Percentiles rank a stretch among this genome's conserved stretches.
phyloP scores from a whole-genome alignment of 495 filamentous ascomycete species.

The Tuber microsphaerosporum region DNA sequence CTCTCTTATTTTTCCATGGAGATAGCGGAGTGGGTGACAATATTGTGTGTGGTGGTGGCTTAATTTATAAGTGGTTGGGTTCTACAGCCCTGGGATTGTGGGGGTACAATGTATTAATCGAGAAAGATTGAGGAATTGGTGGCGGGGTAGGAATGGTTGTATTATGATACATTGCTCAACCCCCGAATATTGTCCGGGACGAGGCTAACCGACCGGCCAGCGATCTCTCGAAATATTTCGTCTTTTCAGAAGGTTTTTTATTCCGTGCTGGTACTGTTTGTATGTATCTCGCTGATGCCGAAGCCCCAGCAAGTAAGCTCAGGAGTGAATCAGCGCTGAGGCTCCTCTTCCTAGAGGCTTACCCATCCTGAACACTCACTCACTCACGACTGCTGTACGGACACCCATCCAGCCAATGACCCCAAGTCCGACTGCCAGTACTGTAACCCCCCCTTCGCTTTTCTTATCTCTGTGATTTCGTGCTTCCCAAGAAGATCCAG shows the following conservation, averaged over 20 bases:
- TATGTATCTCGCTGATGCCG: too few species aligned
- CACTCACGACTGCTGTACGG: not conserved
- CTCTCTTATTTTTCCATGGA: not conserved
- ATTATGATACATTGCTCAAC: not conserved
- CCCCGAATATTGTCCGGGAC: not conserved
- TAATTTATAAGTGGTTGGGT: not conserved
- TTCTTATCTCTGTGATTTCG: not conserved
- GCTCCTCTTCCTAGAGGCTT: not conserved
- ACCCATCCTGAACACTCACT: not conserved
- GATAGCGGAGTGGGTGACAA: not conserved
- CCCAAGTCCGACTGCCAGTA: not conserved
- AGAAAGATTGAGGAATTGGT: not conserved
- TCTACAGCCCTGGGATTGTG: not conserved
- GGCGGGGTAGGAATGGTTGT: not conserved
- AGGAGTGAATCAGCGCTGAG: not conserved
- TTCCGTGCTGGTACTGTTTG: too few species aligned
- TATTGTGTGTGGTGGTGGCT: not conserved
- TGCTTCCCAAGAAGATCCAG: not conserved
- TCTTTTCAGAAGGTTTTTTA: too few species aligned
- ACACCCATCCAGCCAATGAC: not conserved
- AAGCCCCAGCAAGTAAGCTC: not conserved
- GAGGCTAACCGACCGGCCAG: not conserved
- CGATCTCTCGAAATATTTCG: not conserved
- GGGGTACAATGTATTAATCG: not conserved
- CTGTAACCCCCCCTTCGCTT: not conserved